Percentiles rank a stretch among this genome's conserved stretches.
phyloP scores from a whole-genome alignment of 331 rosid genomes.

The Erythrophleum ivorense region DNA sequence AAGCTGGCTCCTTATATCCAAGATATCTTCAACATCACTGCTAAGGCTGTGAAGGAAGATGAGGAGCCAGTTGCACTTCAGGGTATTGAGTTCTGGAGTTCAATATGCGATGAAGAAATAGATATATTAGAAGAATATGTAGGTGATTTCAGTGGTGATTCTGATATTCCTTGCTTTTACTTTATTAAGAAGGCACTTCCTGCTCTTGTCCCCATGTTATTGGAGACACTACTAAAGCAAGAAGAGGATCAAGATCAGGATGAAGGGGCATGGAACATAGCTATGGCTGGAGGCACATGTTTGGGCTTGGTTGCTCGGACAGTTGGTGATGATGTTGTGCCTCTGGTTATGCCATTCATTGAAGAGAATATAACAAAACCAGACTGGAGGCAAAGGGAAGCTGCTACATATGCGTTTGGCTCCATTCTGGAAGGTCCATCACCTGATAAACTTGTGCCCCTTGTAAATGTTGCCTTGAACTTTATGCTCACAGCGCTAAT shows the following conservation, averaged over 20 bases:
- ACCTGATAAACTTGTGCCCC: conserved; percentile 71
- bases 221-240: conserved; percentile 61
- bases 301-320: conserved; percentile 62
- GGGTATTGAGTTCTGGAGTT: conserved; percentile 65
- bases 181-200: conserved; percentile 65
- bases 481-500: conserved; percentile 78
- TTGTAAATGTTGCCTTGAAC: conserved; percentile 66
- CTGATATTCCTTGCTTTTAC: conserved; percentile 56
- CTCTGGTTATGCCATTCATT: conserved; percentile 79
- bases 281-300: conserved; percentile 69
- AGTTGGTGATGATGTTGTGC: conserved; percentile 65
- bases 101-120: conserved; percentile 63
- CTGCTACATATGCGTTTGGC: conserved; percentile 89
- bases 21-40: conserved; percentile 54
- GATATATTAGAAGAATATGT: conserved; percentile 60
- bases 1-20: conserved; percentile 56
- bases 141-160: conserved; percentile 52
- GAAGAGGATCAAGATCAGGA: conserved; percentile 69
- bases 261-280: conserved; percentile 68
- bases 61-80: conserved; percentile 65
- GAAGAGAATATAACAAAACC: conserved; percentile 77
- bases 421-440: conserved; percentile 87
- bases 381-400: conserved; percentile 85
- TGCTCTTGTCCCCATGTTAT: conserved; percentile 54
- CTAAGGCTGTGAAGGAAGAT: conserved; percentile 64